Evolutionary conservation across 2,329 filamentous ascomycete genomes (phyloP).

Genomic region (Trichoderma koningii): DNA sequence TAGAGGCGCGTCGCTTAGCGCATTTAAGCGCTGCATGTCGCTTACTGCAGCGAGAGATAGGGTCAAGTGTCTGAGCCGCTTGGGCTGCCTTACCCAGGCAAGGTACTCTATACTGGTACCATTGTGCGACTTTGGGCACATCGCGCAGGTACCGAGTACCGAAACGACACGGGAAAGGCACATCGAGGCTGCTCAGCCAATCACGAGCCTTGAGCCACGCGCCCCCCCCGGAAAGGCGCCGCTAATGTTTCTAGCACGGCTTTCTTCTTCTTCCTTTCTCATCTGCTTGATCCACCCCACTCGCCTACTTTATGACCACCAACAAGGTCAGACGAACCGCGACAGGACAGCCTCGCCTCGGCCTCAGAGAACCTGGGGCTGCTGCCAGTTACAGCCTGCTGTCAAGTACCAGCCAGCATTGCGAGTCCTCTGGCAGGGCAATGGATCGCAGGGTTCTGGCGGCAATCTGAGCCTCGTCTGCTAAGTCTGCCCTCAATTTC

Average conservation of each 20-base stretch:
- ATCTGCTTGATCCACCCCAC: slow-evolving; percentile 19
- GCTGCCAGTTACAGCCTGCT: slow-evolving; percentile 1
- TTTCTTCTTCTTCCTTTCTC: slow-evolving; percentile 5
- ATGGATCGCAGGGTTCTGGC: slow-evolving; percentile 10
- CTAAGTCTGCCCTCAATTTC: slow-evolving; percentile 16
- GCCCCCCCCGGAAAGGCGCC: neutral
- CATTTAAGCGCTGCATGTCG: slow-evolving; percentile 27
- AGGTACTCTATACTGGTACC: neutral
- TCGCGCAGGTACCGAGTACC: neutral
- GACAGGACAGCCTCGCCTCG: slow-evolving; percentile 14
- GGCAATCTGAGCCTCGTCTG: slow-evolving; percentile 23
- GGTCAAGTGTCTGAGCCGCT: slow-evolving; percentile 1
- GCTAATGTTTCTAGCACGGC: neutral
- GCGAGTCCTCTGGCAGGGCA: neutral
- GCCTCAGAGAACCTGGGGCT: neutral
- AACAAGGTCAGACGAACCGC: neutral
- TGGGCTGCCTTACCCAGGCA: neutral
- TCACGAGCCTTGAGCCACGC: slow-evolving; percentile 3
- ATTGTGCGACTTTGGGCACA: too few relatives aligned
- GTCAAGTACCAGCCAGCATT: neutral
- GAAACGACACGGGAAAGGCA: neutral
- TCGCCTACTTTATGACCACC: slow-evolving; percentile 6
- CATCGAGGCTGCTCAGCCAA: neutral
- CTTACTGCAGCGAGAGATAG: slow-evolving; percentile 20
- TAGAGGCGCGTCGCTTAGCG: slow-evolving; percentile 28